A percentile compares a stretch with the other conserved stretches of the same genome.
Conservation (phyloP, 345 rosid species). For the Bruguiera gymnorhiza region DNA sequence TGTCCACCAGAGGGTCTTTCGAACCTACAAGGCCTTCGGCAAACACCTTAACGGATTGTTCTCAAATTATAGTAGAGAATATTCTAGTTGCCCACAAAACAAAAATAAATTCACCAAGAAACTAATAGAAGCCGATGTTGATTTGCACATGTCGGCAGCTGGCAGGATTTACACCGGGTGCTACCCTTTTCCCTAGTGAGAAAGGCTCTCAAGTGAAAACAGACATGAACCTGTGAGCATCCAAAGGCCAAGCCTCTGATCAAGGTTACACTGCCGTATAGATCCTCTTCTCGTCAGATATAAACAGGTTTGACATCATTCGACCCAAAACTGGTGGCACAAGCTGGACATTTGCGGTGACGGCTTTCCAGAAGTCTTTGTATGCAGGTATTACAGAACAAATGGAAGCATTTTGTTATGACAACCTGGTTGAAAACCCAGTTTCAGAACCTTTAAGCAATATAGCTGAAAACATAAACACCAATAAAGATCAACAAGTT, state of each 20-base stretch:
- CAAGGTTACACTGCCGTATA: background rate
- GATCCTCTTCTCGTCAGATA: constrained; percentile 40
- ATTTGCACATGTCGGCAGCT: constrained; percentile 18
- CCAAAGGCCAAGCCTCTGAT: constrained; percentile 13
- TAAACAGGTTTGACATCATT: constrained; percentile 96
- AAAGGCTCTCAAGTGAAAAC: constrained; percentile 13
- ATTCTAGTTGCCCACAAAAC: constrained; percentile 14
- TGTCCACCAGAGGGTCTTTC: background rate
- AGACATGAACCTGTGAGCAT: constrained; percentile 4
- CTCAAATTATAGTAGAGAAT: background rate
- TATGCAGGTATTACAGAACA: constrained; percentile 86
- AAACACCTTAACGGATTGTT: too few relatives aligned
- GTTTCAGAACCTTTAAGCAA: background rate
- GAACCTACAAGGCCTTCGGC: constrained; percentile 24
- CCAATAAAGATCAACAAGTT: background rate
- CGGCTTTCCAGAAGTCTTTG: constrained; percentile 69
- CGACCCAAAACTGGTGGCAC: constrained; percentile 76
- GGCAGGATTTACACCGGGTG: constrained; percentile 19
- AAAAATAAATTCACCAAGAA: constrained; percentile 14
- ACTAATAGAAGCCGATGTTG: constrained; percentile 21
- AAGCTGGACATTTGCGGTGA: constrained; percentile 83
- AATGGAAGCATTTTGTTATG: constrained; percentile 92
- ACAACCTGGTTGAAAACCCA: constrained; percentile 55
- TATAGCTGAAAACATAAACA: constrained; percentile 1
- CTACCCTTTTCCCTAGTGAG: constrained; percentile 4